Evolutionary conservation across 768 basidiomycete genomes (phyloP), one percentile per base, ranked within the genome.

Genomic region (Coprinellus aureogranulatus): DNA sequence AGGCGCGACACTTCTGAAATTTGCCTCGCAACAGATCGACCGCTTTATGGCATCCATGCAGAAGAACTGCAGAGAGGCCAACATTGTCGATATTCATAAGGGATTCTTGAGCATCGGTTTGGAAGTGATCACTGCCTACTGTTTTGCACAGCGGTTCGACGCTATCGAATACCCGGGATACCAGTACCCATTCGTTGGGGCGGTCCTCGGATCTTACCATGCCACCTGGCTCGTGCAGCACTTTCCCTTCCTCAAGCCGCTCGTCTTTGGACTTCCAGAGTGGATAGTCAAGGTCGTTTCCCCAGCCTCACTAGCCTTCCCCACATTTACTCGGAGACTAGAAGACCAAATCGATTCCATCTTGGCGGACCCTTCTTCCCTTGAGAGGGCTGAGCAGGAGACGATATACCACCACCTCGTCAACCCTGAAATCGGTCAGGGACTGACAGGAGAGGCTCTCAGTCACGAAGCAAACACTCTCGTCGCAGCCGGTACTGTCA

Each of bases 401-500:
- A 72, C 66, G 8, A 72, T 76, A 37, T 77, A 73, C 55, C 72
- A 75, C 40, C 68, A 69, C 53, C 56, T 73, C 2, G 26, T 60
- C 3, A 56, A 31, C 18, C 44, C 54, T 3, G 42, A 60, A 34
- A 34, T 30, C 18, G 54, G 54, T n/a, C 49, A 37, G 2, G 26
- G 49, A 20, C 48, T 39, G 10, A 34, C 41, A 22, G 28, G 41
- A 8, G 18, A 11, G 8, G 50, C 49, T 2, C 22, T 60, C 16
- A 2, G 48, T 2, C 48, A 55, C 12, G 54, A 60, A 12, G 59
- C 42, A 0, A 14, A 12, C 0, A 31, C 49, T 16, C 20, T 60
- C 44, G 48, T 60, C 11, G 55, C 59, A 42, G 80, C 80, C 5
- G 80, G 80, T 6, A 73, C 73, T 25, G 80, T 79, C 59, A 79